Evolutionary conservation across 805 yeast species (phyloP).

Genomic region (Blastobotrys muscicola): DNA sequence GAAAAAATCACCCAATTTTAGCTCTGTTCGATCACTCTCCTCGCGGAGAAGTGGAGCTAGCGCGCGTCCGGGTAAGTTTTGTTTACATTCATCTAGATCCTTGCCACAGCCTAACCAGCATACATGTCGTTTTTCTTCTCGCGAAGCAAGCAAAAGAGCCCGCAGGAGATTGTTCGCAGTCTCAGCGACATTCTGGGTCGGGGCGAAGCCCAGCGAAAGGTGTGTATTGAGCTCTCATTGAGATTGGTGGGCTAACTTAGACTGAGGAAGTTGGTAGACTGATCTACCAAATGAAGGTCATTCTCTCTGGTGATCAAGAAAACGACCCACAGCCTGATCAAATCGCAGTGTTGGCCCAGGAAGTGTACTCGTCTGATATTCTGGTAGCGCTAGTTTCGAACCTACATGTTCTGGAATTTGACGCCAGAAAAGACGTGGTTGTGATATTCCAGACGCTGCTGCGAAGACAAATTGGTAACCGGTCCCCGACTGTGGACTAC

Average conservation of each 20-base stretch:
- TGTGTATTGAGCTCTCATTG: too few species aligned
- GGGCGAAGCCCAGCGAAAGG: conserved; percentile 5
- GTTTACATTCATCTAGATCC: too few species aligned
- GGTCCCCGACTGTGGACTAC: conserved; percentile 84
- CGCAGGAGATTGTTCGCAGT: conserved; percentile 69
- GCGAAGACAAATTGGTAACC: conserved; percentile 64
- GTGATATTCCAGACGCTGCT: conserved; percentile 65
- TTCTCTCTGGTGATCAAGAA: conserved; percentile 58
- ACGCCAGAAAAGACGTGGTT: conserved; percentile 76
- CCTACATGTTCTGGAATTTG: conserved; percentile 70
- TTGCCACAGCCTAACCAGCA: not conserved
- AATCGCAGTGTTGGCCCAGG: conserved; percentile 67
- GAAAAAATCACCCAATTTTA: too few species aligned
- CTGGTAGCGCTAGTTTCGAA: conserved; percentile 51
- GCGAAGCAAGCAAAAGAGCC: conserved; percentile 75
- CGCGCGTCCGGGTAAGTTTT: too few species aligned
- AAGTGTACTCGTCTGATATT: conserved; percentile 63
- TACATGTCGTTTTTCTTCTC: conserved; percentile 84
- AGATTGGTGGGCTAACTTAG: conserved; percentile 2
- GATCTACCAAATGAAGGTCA: conserved; percentile 52
- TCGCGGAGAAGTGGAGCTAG: too few species aligned
- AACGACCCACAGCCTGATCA: conserved; percentile 53
- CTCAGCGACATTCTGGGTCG: conserved; percentile 65
- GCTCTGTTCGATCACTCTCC: too few species aligned
- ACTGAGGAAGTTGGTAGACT: conserved; percentile 36